phyloP scores from a whole-genome alignment of 495 filamentous ascomycete genomes.

The Cryomyces minteri region DNA sequence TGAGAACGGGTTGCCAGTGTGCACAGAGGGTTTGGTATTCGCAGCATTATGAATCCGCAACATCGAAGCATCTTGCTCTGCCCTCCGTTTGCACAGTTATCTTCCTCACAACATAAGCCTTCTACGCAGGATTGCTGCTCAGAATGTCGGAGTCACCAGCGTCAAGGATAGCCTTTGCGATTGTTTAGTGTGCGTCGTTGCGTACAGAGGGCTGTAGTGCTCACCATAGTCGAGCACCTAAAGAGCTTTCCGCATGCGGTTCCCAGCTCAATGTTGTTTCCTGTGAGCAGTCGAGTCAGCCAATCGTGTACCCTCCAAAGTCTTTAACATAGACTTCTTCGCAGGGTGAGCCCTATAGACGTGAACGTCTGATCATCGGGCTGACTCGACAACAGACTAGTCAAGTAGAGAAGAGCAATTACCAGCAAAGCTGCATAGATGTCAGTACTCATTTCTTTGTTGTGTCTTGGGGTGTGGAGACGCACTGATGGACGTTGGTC shows the following conservation, averaged over 20 bases:
- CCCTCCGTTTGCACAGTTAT: too few relatives aligned
- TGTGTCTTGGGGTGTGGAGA: slow-evolving; percentile 84
- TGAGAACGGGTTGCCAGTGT: too few relatives aligned
- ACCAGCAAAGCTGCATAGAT: too few relatives aligned
- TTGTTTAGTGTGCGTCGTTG: too few relatives aligned
- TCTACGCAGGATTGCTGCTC: slow-evolving; percentile 42
- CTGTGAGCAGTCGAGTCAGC: slow-evolving; percentile 17
- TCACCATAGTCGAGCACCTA: slow-evolving; percentile 68
- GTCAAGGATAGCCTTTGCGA: slow-evolving; percentile 50
- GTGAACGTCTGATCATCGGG: slow-evolving; percentile 10
- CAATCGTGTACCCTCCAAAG: slow-evolving; percentile 66
- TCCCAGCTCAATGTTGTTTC: slow-evolving; percentile 54
- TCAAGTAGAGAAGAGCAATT: too few relatives aligned
- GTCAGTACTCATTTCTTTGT: neutral
- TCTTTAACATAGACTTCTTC: slow-evolving; percentile 50
- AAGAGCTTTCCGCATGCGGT: slow-evolving; percentile 86
- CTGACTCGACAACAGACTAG: neutral
- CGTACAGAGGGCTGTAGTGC: too few relatives aligned
- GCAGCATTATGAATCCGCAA: too few relatives aligned
- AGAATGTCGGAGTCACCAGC: slow-evolving; percentile 98
- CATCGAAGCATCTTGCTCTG: too few relatives aligned
- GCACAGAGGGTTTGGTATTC: too few relatives aligned
- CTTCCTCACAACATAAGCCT: neutral
- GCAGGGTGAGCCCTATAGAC: slow-evolving; percentile 32
- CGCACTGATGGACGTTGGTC: slow-evolving; percentile 89